Conservation (phyloP, 176 grass and related monocot genomes). For the Typha latifolia region DNA sequence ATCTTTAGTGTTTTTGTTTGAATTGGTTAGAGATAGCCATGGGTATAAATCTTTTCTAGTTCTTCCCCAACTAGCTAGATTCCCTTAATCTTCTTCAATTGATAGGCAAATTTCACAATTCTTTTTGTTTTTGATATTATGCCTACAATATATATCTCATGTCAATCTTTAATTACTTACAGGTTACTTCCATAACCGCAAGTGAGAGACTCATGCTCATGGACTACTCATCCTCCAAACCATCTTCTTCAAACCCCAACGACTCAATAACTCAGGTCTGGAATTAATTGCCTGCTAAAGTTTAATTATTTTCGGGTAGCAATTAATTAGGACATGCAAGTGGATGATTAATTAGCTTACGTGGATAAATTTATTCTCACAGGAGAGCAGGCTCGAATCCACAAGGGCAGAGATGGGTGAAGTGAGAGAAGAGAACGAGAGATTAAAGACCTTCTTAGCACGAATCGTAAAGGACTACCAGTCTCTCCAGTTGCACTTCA, state of each 20-base stretch:
- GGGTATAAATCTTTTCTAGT: too few relatives aligned
- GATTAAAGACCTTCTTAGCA: slow-evolving; percentile 39
- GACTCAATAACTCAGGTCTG: not conserved
- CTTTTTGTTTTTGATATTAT: too few relatives aligned
- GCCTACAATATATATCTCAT: too few relatives aligned
- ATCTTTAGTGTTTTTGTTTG: not conserved
- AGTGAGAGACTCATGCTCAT: not conserved
- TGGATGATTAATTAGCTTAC: too few relatives aligned
- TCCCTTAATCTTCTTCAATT: too few relatives aligned
- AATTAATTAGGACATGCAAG: not conserved
- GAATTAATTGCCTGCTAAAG: not conserved
- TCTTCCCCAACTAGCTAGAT: slow-evolving; percentile 11
- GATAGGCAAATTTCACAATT: too few relatives aligned
- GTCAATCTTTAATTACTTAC: not conserved
- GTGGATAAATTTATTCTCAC: not conserved
- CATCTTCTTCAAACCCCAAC: not conserved
- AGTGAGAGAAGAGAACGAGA: slow-evolving; percentile 61
- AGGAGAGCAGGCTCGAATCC: slow-evolving; percentile 41
- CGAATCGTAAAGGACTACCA: slow-evolving; percentile 46
- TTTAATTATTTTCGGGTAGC: too few relatives aligned
- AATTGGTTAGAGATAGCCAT: not conserved
- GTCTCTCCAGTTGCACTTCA: slow-evolving; percentile 45
- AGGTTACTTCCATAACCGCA: not conserved
- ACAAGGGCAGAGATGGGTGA: slow-evolving; percentile 56
- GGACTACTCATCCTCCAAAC: not conserved